Evolutionary conservation across 257 asterid species (phyloP), one percentile per base, ranked within the genome.

Genomic region (Prunella vulgaris): DNA sequence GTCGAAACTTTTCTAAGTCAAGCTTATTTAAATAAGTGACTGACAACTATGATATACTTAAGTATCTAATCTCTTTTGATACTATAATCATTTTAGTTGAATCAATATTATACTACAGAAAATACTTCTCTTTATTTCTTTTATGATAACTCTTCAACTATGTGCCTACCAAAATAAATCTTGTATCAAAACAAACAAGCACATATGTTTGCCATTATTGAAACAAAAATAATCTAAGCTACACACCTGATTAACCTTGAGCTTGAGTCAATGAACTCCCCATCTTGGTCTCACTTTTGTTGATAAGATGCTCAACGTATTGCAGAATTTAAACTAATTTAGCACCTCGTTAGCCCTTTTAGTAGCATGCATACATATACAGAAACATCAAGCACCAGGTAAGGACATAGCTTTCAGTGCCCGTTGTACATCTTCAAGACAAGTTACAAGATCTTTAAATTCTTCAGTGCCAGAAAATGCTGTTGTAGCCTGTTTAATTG

Each of bases 381-480:
- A 27, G 65, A 51, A 58, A 44, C 64, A 70, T 81, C 82, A 74
- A 5, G 78, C 78, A 38, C 71, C 70, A 66, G 77, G 69, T 46
- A 60, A 76, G 8, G 80, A 51, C 60, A 75, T 15, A 18, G 74
- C 74, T 73, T 74, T 77, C 73, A 90, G 53, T 14, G 80, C 77
- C 80, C 51, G 72, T 74, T 86, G 94, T 70, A 92, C 96, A 66
- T 81, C 79, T 58, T 80, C 87, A 64, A 93, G 92, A 71, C 90
- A 82, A 72, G 85, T 86, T 54, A 73, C 75, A 54, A 93, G 88
- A 62, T 82, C 81, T 57, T 67, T 63, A 58, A 61, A 86, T 69
- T 86, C 99, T 49, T 79, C 74, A 7, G 84, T 82, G 64, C 80
- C 83, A 1, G 90, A 79, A 71, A 87, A 89, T 44, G 75, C 56